Evolutionary conservation across 495 filamentous ascomycete genomes (phyloP).

Genomic region (Tuber calosporum): DNA sequence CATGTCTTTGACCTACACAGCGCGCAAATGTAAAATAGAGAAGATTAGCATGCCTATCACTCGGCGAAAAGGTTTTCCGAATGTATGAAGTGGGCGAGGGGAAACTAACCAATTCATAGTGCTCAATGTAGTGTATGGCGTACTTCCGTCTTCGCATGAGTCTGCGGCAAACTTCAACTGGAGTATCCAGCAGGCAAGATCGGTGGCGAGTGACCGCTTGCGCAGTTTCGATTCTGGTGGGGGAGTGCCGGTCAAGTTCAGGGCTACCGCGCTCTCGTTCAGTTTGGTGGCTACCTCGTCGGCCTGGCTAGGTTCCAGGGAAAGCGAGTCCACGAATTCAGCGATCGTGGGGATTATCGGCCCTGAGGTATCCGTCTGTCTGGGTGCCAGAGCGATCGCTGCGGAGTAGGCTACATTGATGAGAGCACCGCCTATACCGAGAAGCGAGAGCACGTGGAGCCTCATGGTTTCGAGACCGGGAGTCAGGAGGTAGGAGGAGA

Average conservation of each 20-base stretch:
- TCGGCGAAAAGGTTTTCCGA: not conserved
- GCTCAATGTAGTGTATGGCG: not conserved
- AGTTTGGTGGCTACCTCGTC: not conserved
- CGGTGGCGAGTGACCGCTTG: not conserved
- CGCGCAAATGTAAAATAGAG: not conserved
- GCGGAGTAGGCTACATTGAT: not conserved
- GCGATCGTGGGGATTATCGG: not conserved
- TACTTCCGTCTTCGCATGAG: not conserved
- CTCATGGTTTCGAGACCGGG: not conserved
- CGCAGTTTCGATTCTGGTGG: not conserved
- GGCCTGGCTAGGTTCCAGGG: not conserved
- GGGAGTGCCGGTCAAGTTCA: not conserved
- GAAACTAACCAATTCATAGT: not conserved
- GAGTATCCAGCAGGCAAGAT: not conserved
- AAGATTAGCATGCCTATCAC: not conserved
- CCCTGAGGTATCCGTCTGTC: not conserved
- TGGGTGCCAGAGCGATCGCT: not conserved
- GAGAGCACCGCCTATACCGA: not conserved
- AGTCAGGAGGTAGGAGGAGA: not conserved
- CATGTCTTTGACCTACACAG: conserved; percentile 16
- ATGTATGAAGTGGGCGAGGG: not conserved
- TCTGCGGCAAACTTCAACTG: not conserved
- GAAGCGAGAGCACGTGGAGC: not conserved
- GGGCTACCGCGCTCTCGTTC: not conserved
- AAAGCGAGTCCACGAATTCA: not conserved